phyloP scores from a whole-genome alignment of 1,139 yeast genomes.

The Sugiyamaella pinicola region DNA sequence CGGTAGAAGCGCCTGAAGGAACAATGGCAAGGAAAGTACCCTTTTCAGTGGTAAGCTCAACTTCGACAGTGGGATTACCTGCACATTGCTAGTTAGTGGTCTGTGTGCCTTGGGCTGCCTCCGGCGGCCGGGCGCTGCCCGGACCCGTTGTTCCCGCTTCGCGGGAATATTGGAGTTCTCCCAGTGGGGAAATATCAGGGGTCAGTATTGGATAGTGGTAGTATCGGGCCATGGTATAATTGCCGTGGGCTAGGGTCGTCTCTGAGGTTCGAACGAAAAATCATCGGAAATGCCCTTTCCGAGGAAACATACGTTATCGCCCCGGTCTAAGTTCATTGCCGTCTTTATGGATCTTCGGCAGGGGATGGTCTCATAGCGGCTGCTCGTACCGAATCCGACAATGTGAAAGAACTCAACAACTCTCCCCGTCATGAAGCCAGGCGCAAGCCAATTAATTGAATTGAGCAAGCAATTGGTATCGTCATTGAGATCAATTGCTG shows the following conservation, averaged over 20 bases:
- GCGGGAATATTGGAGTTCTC: constrained; percentile 3
- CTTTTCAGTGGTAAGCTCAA: constrained; percentile 80
- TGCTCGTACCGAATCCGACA: too few species aligned
- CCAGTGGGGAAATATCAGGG: constrained; percentile 9
- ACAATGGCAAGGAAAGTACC: constrained; percentile 92
- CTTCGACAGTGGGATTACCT: constrained; percentile 93
- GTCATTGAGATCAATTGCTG: too few species aligned
- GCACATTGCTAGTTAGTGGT: constrained; percentile 5
- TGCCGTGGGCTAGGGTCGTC: constrained; percentile 10
- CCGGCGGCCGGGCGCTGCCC: constrained; percentile 16
- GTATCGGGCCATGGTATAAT: not conserved
- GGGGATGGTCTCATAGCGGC: too few species aligned
- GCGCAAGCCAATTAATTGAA: too few species aligned
- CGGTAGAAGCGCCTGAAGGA: constrained; percentile 97
- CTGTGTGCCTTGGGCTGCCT: constrained; percentile 1
- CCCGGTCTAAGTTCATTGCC: too few species aligned
- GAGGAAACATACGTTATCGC: too few species aligned
- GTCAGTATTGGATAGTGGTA: not conserved
- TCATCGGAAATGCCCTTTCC: too few species aligned
- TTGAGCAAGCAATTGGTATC: too few species aligned
- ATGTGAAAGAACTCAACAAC: too few species aligned
- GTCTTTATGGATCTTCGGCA: too few species aligned
- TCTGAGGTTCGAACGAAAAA: too few species aligned
- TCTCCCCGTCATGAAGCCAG: too few species aligned
- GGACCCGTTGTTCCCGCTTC: constrained; percentile 6